Base-by-base conservation (phyloP, 2,329 filamentous ascomycete genomes). In the Coniella vitis region DNA sequence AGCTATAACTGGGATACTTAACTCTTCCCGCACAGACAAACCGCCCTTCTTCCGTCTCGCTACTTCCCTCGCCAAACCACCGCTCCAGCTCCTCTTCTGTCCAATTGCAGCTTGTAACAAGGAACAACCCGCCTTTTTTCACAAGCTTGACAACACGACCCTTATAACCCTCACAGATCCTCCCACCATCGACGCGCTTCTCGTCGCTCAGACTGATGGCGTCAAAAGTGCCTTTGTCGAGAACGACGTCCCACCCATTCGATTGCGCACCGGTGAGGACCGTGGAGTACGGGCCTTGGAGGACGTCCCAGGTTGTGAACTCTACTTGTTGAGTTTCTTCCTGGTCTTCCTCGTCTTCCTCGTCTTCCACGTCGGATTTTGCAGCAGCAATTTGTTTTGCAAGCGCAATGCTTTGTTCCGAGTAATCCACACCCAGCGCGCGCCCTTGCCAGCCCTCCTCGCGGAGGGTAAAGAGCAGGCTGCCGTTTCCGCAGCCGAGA, bases 191-290 rank as follows among this genome's bases (percentile, higher is more conserved):
- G 45, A 68, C 68, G 56, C 74, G 71, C 25, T 62, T 65, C 56
- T 83, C 80, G 49, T 74, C 73, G 46, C 75, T 79, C n/a, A 97
- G 71, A 43, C 83, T 90, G 31, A 98, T 86, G 10, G 93, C 93
- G 71, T 98, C 93, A 64, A 97, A 98, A 1, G 93, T 98, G 38
- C 93, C 93, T 69, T 98, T 98, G 68, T 98, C 93, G n/a, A 96
- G 77, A 0, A 96, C 84, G 0, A 96, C 81, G 66, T 97, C 90
- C 70, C 90, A 97, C 1, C 86, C 86, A 0, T 65, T 63, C 38
- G 52, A 7, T 31, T 44, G 51, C 32, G 12, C 45, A 17, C 20
- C 45, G 19, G 58, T 49, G n/a, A 68, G 58, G 2, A 76, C 69
- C 0, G 63, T 58, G 0, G 56, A 52, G 31, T 68, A 60, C 3